Base-by-base conservation (phyloP, 306 rosid genomes). In the Boehmeria nivea region DNA sequence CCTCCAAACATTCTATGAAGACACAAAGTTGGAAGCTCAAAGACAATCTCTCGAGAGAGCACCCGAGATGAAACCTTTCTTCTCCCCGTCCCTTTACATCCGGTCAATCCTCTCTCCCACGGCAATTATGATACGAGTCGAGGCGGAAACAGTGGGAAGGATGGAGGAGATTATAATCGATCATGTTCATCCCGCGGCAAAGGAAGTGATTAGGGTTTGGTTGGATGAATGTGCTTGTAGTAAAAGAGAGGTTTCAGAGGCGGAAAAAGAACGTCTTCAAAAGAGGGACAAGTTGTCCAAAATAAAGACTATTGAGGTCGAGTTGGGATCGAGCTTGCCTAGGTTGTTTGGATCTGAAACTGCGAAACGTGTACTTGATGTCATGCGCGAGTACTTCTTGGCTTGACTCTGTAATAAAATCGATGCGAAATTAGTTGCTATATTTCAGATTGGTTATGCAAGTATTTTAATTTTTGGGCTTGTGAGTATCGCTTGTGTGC, bases 1-100 rank as follows among this genome's bases (percentile, higher is more conserved):
- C 73, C 89, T 89, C 54, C 60, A 81, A 48, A 81, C 79, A 0
- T 89, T 83, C 76, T 89, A 89, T 17, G 89, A 86, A 40, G 88
- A 75, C 28, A 81, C 95, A 23, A 71, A 72, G 45, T 31, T 89
- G 36, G 97, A 89, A 36, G 59, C 42, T 15, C 73, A 44, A 1
- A 72, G 86, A 39, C 83, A 77, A 48, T 43, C 48, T 4, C 78
- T 89, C 20, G 80, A 75, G 14, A 70, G 53, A 73, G 23, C 81
- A n/a, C 82, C 79, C 3, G 95, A 83, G 76, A 71, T 58, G 23
- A 72, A 61, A 43, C 88, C 90, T 16, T 86, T 77, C 53, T 39
- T 65, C 70, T 67, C 89, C 36, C 56, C 94, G 7, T 83, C 94
- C 12, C 82, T 89, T 18, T 86, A 73, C 84, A 62, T 89, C 16